These are phyloP conservation scores for Copromyces sp. DNA, from an alignment of 495 filamentous ascomycete species.

Conservation along the genomic window DNA sequence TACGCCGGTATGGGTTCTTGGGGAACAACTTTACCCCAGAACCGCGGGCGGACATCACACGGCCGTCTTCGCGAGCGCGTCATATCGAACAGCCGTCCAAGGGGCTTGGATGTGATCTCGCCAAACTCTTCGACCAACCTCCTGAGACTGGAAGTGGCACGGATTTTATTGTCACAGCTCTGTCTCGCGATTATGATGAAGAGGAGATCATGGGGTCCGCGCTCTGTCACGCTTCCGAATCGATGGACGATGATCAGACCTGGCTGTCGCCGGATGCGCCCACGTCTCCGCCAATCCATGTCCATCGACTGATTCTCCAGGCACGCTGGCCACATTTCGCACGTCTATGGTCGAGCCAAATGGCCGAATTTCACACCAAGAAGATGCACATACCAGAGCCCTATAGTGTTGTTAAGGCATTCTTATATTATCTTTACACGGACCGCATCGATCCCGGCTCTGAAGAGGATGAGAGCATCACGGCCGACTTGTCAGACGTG, in stretches of 20 bases:
- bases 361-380: slow-evolving; percentile 93
- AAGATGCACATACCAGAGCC: slow-evolving; percentile 97
- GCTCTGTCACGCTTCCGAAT: slow-evolving; percentile 28
- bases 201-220: slow-evolving; percentile 46
- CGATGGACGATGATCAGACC: slow-evolving; percentile 36
- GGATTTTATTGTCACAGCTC: slow-evolving; percentile 78
- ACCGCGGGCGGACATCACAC: slow-evolving; percentile 45
- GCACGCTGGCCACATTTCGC: slow-evolving; percentile 95
- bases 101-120: slow-evolving; percentile 72
- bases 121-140: slow-evolving; percentile 70
- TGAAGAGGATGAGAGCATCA: slow-evolving; percentile 42
- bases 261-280: slow-evolving; percentile 52
- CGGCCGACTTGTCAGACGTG: slow-evolving; percentile 64
- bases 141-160: slow-evolving; percentile 71
- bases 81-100: slow-evolving; percentile 40
- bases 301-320: slow-evolving; percentile 85
- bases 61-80: slow-evolving; percentile 32
- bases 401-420: slow-evolving; percentile 86
- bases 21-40: slow-evolving; percentile 64
- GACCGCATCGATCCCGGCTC: slow-evolving; percentile 64
- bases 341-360: slow-evolving; percentile 79
- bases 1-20: slow-evolving; percentile 72
- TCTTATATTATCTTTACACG: slow-evolving; percentile 93
- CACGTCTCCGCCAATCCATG: slow-evolving; percentile 81
- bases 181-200: slow-evolving; percentile 53